phyloP scores from a whole-genome alignment of 306 rosid genomes.

The Arachis hypogaea region DNA sequence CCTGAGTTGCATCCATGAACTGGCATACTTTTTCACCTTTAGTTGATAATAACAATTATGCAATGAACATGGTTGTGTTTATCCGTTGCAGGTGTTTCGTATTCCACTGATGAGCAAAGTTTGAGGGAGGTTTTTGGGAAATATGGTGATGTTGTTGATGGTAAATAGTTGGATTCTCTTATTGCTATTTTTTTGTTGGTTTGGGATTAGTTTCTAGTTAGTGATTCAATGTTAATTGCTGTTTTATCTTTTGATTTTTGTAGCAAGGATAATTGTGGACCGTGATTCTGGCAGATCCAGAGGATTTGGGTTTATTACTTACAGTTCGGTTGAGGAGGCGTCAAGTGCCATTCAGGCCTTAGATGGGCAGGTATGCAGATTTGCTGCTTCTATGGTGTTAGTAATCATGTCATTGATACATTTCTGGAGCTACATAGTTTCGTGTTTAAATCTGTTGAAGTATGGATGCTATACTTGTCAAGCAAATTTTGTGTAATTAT shows the following conservation, averaged over 20 bases:
- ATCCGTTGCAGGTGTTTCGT: slow-evolving; percentile 59
- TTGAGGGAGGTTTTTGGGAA: slow-evolving; percentile 59
- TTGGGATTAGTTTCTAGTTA: background rate
- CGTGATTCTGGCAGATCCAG: slow-evolving; percentile 71
- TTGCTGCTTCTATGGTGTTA: slow-evolving; percentile 12
- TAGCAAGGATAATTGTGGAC: slow-evolving; percentile 65
- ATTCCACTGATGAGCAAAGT: slow-evolving; percentile 57
- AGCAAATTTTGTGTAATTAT: too few relatives aligned
- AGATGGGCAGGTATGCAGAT: slow-evolving; percentile 65
- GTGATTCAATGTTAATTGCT: background rate
- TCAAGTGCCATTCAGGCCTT: slow-evolving; percentile 67
- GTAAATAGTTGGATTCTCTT: slow-evolving; percentile 38
- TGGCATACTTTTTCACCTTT: background rate
- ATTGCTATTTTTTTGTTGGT: background rate
- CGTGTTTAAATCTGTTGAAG: background rate
- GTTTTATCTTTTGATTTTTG: slow-evolving; percentile 25
- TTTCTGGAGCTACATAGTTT: background rate
- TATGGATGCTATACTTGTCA: too few relatives aligned
- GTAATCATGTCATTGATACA: background rate
- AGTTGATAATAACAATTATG: background rate
- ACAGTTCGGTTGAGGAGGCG: slow-evolving; percentile 57
- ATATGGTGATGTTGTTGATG: slow-evolving; percentile 70
- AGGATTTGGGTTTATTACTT: slow-evolving; percentile 77
- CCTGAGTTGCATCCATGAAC: background rate
- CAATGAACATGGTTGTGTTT: slow-evolving; percentile 3